phyloP scores from a whole-genome alignment of 192 early-diverging fungal species.

The Entomortierella parvispora region DNA sequence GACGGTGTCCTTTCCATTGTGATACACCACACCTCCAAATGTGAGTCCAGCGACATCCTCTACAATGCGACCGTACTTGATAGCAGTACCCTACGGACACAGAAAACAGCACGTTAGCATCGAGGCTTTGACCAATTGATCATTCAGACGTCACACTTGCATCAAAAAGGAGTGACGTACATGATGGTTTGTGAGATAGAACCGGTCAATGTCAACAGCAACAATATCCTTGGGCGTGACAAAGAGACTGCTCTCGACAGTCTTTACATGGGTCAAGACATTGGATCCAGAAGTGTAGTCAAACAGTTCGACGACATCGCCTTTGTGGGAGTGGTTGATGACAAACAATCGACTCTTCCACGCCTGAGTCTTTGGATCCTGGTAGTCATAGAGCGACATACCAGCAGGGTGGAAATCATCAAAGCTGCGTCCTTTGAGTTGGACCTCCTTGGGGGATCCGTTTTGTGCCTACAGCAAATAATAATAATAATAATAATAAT shows the following conservation, averaged over 20 bases:
- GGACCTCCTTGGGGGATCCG: constrained; percentile 19
- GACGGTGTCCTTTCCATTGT: constrained; percentile 24
- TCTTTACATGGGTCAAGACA: constrained; percentile 33
- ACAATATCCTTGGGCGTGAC: constrained; percentile 39
- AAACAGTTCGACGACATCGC: constrained; percentile 49
- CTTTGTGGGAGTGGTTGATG: constrained; percentile 48
- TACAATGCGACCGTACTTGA: constrained; percentile 30
- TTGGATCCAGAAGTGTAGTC: constrained; percentile 25
- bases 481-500: neutral
- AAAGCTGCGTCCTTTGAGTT: constrained; percentile 3
- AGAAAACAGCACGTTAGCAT: neutral
- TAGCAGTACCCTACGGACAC: constrained; percentile 10
- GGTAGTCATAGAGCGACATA: constrained; percentile 33
- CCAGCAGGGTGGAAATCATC: constrained; percentile 52
- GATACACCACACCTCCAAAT: constrained; percentile 36
- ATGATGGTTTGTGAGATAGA: constrained; percentile 45
- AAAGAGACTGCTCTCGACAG: constrained; percentile 26
- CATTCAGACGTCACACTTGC: neutral
- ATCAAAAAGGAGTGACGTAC: constrained; percentile 6
- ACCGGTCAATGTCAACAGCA: constrained; percentile 36
- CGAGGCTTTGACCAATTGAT: neutral
- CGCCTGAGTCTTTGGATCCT: constrained; percentile 16
- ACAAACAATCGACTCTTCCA: constrained; percentile 38
- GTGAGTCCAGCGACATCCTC: constrained; percentile 33
- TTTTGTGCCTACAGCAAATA: constrained; percentile 18